These are phyloP conservation scores for Fremontodendron californicum DNA, from an alignment of 345 rosid genomes.

Conservation along the genomic window DNA sequence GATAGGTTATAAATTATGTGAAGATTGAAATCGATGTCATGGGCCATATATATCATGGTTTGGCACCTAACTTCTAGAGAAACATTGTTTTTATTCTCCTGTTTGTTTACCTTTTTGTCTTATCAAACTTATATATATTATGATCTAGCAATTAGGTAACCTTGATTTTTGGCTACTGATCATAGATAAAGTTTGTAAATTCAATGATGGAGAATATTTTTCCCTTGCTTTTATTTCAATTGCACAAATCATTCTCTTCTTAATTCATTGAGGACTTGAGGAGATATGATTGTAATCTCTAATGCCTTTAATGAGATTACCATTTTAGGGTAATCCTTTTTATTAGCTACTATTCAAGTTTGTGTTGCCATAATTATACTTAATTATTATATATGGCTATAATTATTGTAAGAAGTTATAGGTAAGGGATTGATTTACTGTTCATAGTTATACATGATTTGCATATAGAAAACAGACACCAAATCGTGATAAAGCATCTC, in stretches of 20 bases:
- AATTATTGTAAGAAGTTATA: no score
- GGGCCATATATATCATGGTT: conserved; percentile 6
- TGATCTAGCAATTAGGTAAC: not conserved
- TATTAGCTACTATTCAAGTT: no score
- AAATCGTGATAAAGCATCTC: no score
- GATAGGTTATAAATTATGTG: not conserved
- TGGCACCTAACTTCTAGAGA: conserved; percentile 12
- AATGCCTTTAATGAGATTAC: not conserved
- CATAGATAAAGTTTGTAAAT: not conserved
- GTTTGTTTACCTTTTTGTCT: not conserved
- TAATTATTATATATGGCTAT: no score
- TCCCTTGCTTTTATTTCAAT: not conserved
- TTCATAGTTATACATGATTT: no score
- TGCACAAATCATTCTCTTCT: not conserved
- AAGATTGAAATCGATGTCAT: not conserved
- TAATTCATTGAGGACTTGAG: not conserved
- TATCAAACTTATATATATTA: not conserved
- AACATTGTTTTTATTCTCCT: not conserved
- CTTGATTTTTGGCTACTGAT: conserved; percentile 14
- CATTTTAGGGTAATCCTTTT: not conserved
- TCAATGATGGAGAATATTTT: not conserved
- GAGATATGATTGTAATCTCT: not conserved
- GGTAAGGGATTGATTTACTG: no score
- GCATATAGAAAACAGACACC: no score
- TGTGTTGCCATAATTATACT: no score